Percentiles rank a stretch among this genome's conserved stretches.
Evolutionary conservation across 2,329 filamentous ascomycete genomes (phyloP).

Genomic region (Blastomyces gilchristii): DNA sequence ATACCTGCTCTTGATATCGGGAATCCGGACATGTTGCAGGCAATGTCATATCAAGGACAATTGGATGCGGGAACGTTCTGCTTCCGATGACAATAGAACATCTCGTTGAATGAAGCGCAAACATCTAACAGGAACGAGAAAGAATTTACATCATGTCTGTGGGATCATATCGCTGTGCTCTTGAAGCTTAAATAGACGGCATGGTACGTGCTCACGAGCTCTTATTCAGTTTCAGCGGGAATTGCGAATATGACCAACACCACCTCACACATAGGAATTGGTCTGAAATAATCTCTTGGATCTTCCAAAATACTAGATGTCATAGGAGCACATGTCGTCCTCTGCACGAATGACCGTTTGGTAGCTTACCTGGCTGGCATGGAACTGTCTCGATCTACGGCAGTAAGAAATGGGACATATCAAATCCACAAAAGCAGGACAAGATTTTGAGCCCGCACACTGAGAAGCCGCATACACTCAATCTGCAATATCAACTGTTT

Average conservation of each 20-base stretch:
- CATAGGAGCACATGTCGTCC: background rate
- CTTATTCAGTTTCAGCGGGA: background rate
- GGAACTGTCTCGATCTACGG: background rate
- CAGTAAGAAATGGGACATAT: background rate
- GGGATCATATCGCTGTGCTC: background rate
- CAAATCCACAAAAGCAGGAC: background rate
- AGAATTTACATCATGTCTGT: background rate
- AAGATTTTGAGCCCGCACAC: too few species aligned
- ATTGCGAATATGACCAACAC: background rate
- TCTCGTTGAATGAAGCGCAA: too few species aligned
- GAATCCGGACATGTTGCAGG: too few species aligned
- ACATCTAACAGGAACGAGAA: background rate
- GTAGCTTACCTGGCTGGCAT: background rate
- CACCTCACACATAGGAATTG: background rate
- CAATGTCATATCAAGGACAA: too few species aligned
- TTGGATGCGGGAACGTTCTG: too few species aligned
- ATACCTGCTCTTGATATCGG: too few species aligned
- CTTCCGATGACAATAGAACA: too few species aligned
- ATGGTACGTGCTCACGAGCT: background rate
- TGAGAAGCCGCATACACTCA: too few species aligned
- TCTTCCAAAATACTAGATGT: background rate
- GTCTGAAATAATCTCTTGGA: background rate
- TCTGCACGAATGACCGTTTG: background rate
- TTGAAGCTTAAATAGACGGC: background rate
- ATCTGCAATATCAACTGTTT: background rate